Base-by-base conservation (phyloP, 257 asterid species). In the Prunella vulgaris region DNA sequence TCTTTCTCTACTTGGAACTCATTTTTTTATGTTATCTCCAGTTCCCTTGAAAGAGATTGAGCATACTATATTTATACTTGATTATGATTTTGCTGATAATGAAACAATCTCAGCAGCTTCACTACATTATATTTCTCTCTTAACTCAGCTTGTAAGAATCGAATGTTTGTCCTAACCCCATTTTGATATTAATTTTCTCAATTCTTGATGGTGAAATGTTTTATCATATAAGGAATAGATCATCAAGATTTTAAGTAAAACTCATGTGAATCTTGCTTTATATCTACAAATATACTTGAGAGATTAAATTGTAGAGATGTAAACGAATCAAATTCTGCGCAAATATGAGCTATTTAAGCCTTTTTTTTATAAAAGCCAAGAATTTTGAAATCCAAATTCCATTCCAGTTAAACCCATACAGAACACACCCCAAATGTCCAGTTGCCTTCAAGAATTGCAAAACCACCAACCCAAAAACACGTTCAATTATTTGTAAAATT, bases 21-120 rank as follows among this genome's bases (percentile, higher is more conserved):
- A 17, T 25, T 2, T 35, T n/a, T 54, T 30, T 15, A 58, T 32
- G 5, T 35, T 40, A 30, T 12, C 37, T 25, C 32, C 10, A 7
- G 12, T 30, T 53, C 21, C 20, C 64, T 5, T 69, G 71, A 64
- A 64, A 38, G 20, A 46, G 72, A 72, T 5, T 12, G 49, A 52
- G 49, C 28, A 13, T 13, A 3, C 40, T 3, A 32, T 44, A 18
- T 4, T 46, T 27, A 21, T 6, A 51, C 57, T 69, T 10, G 2
- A 18, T 12, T 24, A 21, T 12, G 63, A 33, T 17, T 12, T 52
- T 33, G 3, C 53, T 37, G 64, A 35, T 2, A 6, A 13, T 3
- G n/a, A 33, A 67, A 25, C 52, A 52, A 17, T 62, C 13, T 17
- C 52, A 15, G 28, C 30, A 46, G 30, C 49, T 2, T 54, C 22